Base-by-base conservation (phyloP, 331 rosid species). In the Telfairia occidentalis region DNA sequence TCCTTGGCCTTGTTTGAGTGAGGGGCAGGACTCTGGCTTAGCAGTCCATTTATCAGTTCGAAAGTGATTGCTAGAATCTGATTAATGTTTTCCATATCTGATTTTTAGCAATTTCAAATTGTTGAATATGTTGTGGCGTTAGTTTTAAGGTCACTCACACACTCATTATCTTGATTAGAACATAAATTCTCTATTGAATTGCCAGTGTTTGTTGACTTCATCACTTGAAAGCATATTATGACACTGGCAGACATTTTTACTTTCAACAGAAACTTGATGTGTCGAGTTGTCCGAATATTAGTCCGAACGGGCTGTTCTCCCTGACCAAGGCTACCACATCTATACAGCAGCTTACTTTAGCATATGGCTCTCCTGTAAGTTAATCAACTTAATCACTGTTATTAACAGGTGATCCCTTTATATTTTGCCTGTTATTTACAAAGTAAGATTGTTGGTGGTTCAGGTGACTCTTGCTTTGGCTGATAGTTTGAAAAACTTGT, bases 301-400 rank as follows among this genome's bases (percentile, higher is more conserved):
- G 87, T 81, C 92, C 82, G 11, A 9, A 66, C 2, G 97, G 96
- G 49, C 78, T 95, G 76, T 89, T 96, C 23, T 84, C 84, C 75
- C 84, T 95, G 38, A 81, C 90, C 1, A 84, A 81, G 18, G 74
- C 81, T 50, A 80, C 87, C 28, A 38, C 76, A 85, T 63, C 82
- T 67, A 46, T 94, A 78, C 89, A 87, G 80, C 86, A 88, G 81
- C 91, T 94, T 40, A 55, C 85, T 34, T 84, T 91, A 77, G 84
- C 97, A 28, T 83, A 89, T 71, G 88, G 93, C 64, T 82, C 87
- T 86, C 89, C 96, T 40, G 98, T 94, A 85, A 90, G 90, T 83
- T 75, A 87, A 3, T 75, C 40, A 6, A 40, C 38, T 52, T 48
- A 66, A 38, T 46, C 35, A 49, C 58, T 34, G 15, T 30, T 3